Percentiles rank a stretch among this genome's conserved stretches.
Evolutionary conservation across 2,329 filamentous ascomycete genomes (phyloP).

Genomic region (Alternaria consortialis): DNA sequence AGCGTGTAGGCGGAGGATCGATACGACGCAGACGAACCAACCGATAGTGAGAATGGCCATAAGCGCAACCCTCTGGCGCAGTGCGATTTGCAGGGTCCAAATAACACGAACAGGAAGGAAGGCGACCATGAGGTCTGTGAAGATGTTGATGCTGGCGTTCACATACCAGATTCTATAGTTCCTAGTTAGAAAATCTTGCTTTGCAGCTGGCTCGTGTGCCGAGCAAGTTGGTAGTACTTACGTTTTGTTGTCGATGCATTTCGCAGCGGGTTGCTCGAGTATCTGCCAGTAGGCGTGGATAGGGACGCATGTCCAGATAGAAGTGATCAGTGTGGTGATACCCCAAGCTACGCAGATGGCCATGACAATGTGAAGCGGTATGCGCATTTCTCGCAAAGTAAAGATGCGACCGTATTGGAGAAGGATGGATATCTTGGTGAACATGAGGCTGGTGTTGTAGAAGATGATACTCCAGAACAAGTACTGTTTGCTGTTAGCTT

Average conservation of each 20-base stretch:
- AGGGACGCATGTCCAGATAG: conserved; percentile 33
- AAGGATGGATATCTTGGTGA: conserved; percentile 42
- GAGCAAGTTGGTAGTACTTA: conserved; percentile 12
- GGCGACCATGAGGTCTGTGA: conserved; percentile 37
- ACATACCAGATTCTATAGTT: conserved; percentile 29
- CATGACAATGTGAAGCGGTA: conserved; percentile 34
- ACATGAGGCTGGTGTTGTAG: conserved; percentile 33
- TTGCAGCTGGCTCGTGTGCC: background rate
- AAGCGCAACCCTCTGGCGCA: conserved; percentile 32
- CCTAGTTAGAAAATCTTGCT: background rate
- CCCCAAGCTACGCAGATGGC: conserved; percentile 31
- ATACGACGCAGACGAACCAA: conserved; percentile 46
- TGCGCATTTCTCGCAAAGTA: conserved; percentile 29
- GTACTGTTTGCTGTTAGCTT: conserved; percentile 26
- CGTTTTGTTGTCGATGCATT: conserved; percentile 26
- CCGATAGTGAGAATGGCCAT: conserved; percentile 39
- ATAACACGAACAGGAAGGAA: conserved; percentile 35
- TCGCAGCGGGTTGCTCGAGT: conserved; percentile 23
- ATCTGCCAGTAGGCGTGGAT: conserved; percentile 35
- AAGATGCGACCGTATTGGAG: conserved; percentile 43
- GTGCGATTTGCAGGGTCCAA: conserved; percentile 35
- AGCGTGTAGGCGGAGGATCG: conserved; percentile 37
- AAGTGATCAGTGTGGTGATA: conserved; percentile 18
- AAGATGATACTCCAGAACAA: conserved; percentile 39
- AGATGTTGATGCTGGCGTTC: conserved; percentile 36